Evolutionary conservation across 106 monocot genomes (phyloP), one percentile per base, ranked within the genome.

Genomic region (Dendrobium huoshanense): DNA sequence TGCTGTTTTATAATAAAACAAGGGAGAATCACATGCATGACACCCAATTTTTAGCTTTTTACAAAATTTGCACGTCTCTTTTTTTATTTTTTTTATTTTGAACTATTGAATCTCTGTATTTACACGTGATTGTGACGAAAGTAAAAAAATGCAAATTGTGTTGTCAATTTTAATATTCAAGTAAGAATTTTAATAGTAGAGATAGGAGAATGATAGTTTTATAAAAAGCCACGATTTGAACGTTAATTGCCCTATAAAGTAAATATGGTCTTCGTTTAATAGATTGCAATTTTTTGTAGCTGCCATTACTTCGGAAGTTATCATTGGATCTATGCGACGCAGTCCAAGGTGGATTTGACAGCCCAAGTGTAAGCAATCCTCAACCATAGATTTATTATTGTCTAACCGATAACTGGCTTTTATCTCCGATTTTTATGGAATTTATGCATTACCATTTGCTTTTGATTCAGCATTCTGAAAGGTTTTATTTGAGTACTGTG

Each of bases 311-410:
- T 18, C 78, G 90, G 9, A 87, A 87, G 41, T 1, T 93, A 11
- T 85, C 88, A 2, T 74, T 93, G 88, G 93, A 93, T 81, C 18
- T 88, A 5, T 93, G 93, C 77, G 93, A 93, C 75, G 93, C 90
- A 33, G 85, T 83, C 74, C 88, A 93, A 80, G 90, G 84, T 29
- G 90, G 93, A 27, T 88, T 90, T 55, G 85, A 88, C 17, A 87
- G 87, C 81, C 93, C 87, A 8, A 81, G 73, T 81, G 93, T 93
- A 81, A 79, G 90, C 65, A 56, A 49, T 61, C 73, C 5, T 44
- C n/a, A 20, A 48, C 16, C 16, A 42, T 31, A 73, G 1, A 33
- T 77, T 45, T 59, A 4, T 6, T 45, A 45, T 45, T 45, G 13
- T 58, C 25, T 41, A 67, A 6, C 67, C 25, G 33, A 15, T 16